A percentile compares a stretch with the other conserved stretches of the same genome.
These are phyloP conservation scores for Pseudocercospora pini-densiflorae DNA, from an alignment of 2,329 filamentous ascomycete species.

Conservation along the genomic window DNA sequence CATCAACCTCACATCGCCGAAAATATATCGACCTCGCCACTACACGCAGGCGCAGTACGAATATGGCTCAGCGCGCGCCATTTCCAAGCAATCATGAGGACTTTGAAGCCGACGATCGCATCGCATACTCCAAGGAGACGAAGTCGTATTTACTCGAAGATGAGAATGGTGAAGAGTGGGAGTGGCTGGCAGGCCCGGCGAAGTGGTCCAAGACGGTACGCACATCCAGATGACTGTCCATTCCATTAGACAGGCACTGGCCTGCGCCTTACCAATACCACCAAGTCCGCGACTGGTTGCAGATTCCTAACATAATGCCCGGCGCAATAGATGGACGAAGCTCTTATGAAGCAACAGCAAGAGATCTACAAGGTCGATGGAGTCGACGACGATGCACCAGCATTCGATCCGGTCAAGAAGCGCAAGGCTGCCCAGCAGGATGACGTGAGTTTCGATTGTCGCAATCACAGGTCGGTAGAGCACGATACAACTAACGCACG, in stretches of 20 bases:
- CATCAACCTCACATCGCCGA: neutral
- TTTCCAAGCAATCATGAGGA: slow-evolving; percentile 64
- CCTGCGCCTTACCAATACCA: slow-evolving; percentile 24
- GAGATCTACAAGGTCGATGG: slow-evolving; percentile 64
- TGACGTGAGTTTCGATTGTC: slow-evolving; percentile 31
- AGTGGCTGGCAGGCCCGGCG: slow-evolving; percentile 72
- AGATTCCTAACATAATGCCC: slow-evolving; percentile 26
- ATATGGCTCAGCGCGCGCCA: slow-evolving; percentile 33
- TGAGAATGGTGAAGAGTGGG: slow-evolving; percentile 82
- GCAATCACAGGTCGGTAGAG: slow-evolving; percentile 4
- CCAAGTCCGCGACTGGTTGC: slow-evolving; percentile 4
- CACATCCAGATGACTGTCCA: slow-evolving; percentile 33
- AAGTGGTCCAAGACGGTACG: slow-evolving; percentile 74
- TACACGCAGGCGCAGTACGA: neutral
- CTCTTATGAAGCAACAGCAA: slow-evolving; percentile 63
- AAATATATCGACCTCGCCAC: neutral
- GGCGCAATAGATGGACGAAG: slow-evolving; percentile 60
- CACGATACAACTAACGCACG: slow-evolving; percentile 7
- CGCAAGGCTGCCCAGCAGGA: slow-evolving; percentile 45
- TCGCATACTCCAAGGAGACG: slow-evolving; percentile 84
- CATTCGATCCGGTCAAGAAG: slow-evolving; percentile 42
- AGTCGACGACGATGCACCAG: slow-evolving; percentile 59
- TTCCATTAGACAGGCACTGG: slow-evolving; percentile 29
- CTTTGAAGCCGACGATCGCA: slow-evolving; percentile 78
- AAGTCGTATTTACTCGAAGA: slow-evolving; percentile 78